Conservation (phyloP, 345 rosid genomes). For the Ceriops zippeliana region DNA sequence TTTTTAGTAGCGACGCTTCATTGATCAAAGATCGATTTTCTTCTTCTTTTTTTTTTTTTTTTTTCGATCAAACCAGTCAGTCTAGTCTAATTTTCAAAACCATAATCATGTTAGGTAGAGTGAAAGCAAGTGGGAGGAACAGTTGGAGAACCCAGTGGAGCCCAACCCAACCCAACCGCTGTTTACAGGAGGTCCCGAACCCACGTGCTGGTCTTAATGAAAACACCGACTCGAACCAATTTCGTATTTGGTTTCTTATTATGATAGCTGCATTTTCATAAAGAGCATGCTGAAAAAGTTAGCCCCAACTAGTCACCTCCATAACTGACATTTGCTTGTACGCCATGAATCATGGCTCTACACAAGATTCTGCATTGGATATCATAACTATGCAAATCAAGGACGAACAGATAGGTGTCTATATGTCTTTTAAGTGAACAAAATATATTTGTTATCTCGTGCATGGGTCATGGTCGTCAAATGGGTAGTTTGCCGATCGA, state of each 20-base stretch:
- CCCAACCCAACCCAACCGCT: constrained; percentile 20
- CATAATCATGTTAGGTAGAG: constrained; percentile 20
- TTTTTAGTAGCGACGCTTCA: too few species aligned
- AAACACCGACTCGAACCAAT: too few species aligned
- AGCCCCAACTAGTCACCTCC: not conserved
- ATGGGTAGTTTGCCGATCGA: too few species aligned
- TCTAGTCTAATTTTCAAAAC: too few species aligned
- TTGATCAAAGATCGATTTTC: too few species aligned
- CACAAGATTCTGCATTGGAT: not conserved
- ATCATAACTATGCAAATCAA: not conserved
- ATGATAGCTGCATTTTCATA: not conserved
- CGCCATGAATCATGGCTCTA: not conserved
- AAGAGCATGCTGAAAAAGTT: not conserved
- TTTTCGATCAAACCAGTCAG: too few species aligned
- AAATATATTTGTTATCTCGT: not conserved
- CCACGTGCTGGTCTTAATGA: constrained; percentile 9
- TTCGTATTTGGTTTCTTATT: too few species aligned
- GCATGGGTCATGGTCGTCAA: not conserved
- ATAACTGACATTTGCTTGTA: not conserved
- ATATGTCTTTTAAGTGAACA: too few species aligned
- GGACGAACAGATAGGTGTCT: not conserved
- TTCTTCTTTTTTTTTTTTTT: too few species aligned
- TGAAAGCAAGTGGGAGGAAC: not conserved
- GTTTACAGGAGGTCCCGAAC: not conserved
- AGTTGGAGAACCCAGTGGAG: not conserved